Evolutionary conservation across 306 rosid species (phyloP), one percentile per base, ranked within the genome.

Genomic region (Rosa chinensis): DNA sequence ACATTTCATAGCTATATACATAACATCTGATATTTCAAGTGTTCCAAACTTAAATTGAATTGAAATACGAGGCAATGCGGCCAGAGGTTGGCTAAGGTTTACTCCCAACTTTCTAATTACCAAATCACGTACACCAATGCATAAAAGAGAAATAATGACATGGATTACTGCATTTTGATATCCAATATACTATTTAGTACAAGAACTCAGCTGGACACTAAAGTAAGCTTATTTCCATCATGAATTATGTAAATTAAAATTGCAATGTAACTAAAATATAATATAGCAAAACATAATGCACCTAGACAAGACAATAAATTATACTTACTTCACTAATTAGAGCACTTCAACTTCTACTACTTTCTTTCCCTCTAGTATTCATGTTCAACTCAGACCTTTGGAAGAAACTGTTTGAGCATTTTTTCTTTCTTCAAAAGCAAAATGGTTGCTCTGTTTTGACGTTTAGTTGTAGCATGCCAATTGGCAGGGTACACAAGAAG

Each of bases 401-500:
- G 6, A 58, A 61, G 6, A 61, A 23, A 61, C 5, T 23, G 39
- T 59, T 9, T 37, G 8, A 21, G 66, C 35, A 9, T 59, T 23
- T 43, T 8, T n/a, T 9, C 66, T 61, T 58, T n/a, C 6, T 21
- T 61, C 37, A 61, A 13, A 64, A 37, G 44, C 5, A 64, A 64
- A 64, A 32, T 64, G 21, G 17, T 14, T 6, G 10, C 70, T 64
- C n/a, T 64, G 10, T 23, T 21, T 25, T 61, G 39, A 18, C 66
- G n/a, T 21, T 18, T 56, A 61, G 61, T 44, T 10, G 21, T 23
- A 14, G 25, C 56, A 50, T 73, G 74, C 55, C 40, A 25, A 4
- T 28, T 50, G 78, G 20, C 71, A 62, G 40, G 44, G 73, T 17
- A 78, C 53, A 78, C 53, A 25, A 18, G 50, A 58, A 72, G 64